Evolutionary conservation across 805 yeast genomes (phyloP), one percentile per base, ranked within the genome.

Genomic region (Saccharomycopsis sp.): DNA sequence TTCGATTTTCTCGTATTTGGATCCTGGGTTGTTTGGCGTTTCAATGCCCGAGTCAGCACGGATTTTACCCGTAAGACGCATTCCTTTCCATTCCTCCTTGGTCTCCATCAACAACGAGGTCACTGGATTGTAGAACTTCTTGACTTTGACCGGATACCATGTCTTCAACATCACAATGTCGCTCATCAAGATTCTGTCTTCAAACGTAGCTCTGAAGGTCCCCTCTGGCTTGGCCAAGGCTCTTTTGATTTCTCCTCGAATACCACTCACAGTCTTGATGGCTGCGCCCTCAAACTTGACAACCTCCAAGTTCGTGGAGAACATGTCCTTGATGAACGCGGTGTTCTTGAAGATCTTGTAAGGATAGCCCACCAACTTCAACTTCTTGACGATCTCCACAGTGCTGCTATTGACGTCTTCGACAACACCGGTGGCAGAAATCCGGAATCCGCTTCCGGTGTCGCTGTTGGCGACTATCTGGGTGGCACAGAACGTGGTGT

Each of bases 231-330:
- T 87, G 8, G 96, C 82, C 61, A 94, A 76, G 0, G 98, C 99
- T 62, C 97, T 79, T 71, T 94, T 94, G 66, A 94, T 92, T 71
- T 94, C 98, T 71, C 99, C 99, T 64, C 99, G 79, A 59, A 94
- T 90, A 60, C 99, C 99, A 5, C 97, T 89, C 2, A 94, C 99
- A 0, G 99, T 95, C 71, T 91, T 87, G 68, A 94, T 91, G 51
- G 91, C 85, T 0, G 99, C 99, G 59, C 99, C 99, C 75, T 94
- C 99, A 68, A 94, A 94, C 70, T 91, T 89, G 46, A 98, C 98
- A 58, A 92, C 97, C 73, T 94, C 99, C 72, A 94, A 77, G 0
- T 96, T 81, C 60, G 94, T 85, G 24, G 87, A 78, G 71, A 94
- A 94, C 99, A 94, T 94, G 67, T 92, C 97, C 73, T 90, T 92